A percentile compares a stretch with the other conserved stretches of the same genome.
Conservation (phyloP, 441 rosid genomes). For the Eruca vesicaria region DNA sequence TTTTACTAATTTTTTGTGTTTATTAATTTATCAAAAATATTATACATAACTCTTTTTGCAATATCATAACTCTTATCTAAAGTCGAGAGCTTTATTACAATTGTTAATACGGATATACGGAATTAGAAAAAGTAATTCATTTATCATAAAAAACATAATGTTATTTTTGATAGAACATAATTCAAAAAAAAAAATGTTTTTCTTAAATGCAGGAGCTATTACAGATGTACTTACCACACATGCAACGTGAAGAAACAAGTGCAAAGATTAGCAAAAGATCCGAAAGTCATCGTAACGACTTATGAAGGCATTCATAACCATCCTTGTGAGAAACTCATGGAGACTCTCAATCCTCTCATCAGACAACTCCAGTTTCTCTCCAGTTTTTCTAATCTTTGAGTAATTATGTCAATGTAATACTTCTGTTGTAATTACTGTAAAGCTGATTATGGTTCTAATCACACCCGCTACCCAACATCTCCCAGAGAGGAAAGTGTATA, state of each 20-base stretch:
- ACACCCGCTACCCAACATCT: slow-evolving; percentile 1
- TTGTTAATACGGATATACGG: not conserved
- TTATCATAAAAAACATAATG: not conserved
- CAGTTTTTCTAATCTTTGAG: slow-evolving; percentile 28
- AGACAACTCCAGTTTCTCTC: slow-evolving; percentile 54
- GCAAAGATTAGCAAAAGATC: slow-evolving; percentile 47
- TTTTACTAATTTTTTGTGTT: not conserved
- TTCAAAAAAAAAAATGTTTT: too few species aligned
- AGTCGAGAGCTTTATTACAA: not conserved
- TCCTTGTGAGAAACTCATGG: slow-evolving; percentile 57
- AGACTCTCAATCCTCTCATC: slow-evolving; percentile 52
- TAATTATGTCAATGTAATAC: not conserved
- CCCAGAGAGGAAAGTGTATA: slow-evolving; percentile 13
- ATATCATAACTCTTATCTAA: not conserved
- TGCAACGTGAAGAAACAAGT: slow-evolving; percentile 64
- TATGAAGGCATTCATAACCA: slow-evolving; percentile 58
- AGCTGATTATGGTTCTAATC: slow-evolving; percentile 17
- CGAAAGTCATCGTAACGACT: slow-evolving; percentile 52
- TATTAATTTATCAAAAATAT: not conserved
- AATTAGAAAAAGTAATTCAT: not conserved
- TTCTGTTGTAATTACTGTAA: slow-evolving; percentile 5
- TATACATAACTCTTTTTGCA: too few species aligned
- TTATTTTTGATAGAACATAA: too few species aligned
- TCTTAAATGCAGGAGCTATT: slow-evolving; percentile 54
- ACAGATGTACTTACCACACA: slow-evolving; percentile 55